Evolutionary conservation across 139 green algal species (phyloP).

Genomic region (Micractinium sp.): DNA sequence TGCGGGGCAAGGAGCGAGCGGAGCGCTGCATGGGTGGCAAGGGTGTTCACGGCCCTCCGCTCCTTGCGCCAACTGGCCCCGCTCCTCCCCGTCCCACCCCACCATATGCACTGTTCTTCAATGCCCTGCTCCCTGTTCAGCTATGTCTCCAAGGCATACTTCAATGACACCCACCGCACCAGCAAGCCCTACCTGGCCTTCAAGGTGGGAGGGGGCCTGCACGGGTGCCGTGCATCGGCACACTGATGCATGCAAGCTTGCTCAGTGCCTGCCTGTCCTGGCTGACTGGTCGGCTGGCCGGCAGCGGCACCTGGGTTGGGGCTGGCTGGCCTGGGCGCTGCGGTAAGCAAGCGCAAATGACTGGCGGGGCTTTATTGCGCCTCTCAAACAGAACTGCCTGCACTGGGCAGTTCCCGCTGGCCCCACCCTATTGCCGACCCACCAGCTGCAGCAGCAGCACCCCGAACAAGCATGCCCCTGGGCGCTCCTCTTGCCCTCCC

Average conservation of each 20-base stretch:
- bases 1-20: background rate
- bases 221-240: background rate
- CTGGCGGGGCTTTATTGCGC: background rate
- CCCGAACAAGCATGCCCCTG: background rate
- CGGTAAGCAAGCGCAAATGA: background rate
- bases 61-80: no score
- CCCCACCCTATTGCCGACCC: background rate
- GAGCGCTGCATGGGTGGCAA: no score
- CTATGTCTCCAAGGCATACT: slow-evolving; percentile 27
- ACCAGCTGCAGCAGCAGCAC: no score
- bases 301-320: no score
- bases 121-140: background rate
- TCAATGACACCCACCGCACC: slow-evolving; percentile 19
- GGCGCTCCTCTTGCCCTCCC: background rate
- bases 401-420: background rate
- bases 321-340: background rate
- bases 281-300: background rate
- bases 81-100: background rate
- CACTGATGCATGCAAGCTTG: background rate
- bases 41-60: no score
- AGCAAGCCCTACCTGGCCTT: slow-evolving; percentile 26
- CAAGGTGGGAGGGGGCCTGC: background rate
- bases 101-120: background rate
- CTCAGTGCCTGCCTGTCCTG: background rate
- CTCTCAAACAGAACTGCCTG: background rate